phyloP scores from a whole-genome alignment of 345 rosid species.

The Pugionium dolabratum region DNA sequence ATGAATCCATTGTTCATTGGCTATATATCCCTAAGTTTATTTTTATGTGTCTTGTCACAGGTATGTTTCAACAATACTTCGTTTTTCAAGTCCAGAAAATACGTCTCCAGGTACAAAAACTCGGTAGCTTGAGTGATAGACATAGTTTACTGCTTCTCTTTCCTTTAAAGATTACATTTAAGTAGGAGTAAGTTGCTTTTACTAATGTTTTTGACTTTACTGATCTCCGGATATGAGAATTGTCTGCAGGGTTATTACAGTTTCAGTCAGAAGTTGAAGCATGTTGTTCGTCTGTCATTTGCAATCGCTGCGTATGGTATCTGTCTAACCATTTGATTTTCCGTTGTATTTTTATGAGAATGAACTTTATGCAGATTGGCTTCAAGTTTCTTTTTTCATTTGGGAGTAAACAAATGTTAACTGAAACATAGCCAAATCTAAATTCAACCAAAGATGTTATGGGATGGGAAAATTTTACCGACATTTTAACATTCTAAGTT shows the following conservation, averaged over 20 bases:
- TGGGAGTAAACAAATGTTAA: background rate
- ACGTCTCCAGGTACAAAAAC: slow-evolving; percentile 68
- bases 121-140: background rate
- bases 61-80: slow-evolving; percentile 73
- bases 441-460: background rate
- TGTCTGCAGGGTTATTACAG: slow-evolving; percentile 81
- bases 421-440: background rate
- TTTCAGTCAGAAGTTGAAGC: slow-evolving; percentile 97
- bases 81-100: slow-evolving; percentile 93
- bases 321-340: background rate
- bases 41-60: no score
- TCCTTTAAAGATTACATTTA: background rate
- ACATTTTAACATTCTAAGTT: background rate
- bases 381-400: background rate
- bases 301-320: slow-evolving; percentile 87
- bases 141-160: background rate
- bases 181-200: background rate
- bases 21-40: slow-evolving; percentile 5
- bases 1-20: slow-evolving; percentile 3
- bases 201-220: background rate
- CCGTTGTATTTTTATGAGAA: slow-evolving; percentile 8
- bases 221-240: slow-evolving; percentile 16
- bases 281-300: slow-evolving; percentile 86
- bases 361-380: background rate
- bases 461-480: background rate